phyloP scores from a whole-genome alignment of 2,329 filamentous ascomycete species.

The Aureobasidium sp. region DNA sequence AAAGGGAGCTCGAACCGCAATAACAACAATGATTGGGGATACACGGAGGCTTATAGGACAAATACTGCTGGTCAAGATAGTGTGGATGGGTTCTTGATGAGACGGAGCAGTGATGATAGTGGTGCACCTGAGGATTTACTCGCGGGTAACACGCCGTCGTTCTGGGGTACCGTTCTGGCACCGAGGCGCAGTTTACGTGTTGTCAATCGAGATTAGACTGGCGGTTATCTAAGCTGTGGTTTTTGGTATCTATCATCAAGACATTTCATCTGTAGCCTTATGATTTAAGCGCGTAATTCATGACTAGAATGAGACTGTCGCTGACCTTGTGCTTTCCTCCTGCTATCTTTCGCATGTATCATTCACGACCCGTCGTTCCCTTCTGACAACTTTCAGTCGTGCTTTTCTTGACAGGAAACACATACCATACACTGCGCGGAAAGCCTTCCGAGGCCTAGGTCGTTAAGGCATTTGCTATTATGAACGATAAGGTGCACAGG shows the following conservation, averaged over 20 bases:
- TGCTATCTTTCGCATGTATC: not conserved
- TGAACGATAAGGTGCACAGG: too few relatives aligned
- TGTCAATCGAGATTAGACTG: slow-evolving; percentile 50
- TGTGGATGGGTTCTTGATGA: slow-evolving; percentile 25
- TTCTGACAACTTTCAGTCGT: not conserved
- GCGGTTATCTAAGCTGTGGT: not conserved
- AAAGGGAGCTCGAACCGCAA: slow-evolving; percentile 5
- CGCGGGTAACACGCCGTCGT: slow-evolving; percentile 59
- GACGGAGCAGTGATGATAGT: slow-evolving; percentile 40
- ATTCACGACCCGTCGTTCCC: not conserved
- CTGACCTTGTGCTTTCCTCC: not conserved
- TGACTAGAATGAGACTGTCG: not conserved
- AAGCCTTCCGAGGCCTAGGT: not conserved
- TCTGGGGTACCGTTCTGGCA: slow-evolving; percentile 59
- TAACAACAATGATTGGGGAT: slow-evolving; percentile 8
- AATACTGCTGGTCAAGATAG: slow-evolving; percentile 3
- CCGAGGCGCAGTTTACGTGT: slow-evolving; percentile 62
- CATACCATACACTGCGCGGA: too few relatives aligned
- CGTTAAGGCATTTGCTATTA: too few relatives aligned
- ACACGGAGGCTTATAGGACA: not conserved
- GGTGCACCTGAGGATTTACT: slow-evolving; percentile 51
- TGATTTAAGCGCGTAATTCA: not conserved
- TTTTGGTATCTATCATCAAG: not conserved
- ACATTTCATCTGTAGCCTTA: not conserved
- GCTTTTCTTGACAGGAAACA: not conserved